Base-by-base conservation (phyloP, 2,329 filamentous ascomycete species). In the Pleurostoma richardsiae region DNA sequence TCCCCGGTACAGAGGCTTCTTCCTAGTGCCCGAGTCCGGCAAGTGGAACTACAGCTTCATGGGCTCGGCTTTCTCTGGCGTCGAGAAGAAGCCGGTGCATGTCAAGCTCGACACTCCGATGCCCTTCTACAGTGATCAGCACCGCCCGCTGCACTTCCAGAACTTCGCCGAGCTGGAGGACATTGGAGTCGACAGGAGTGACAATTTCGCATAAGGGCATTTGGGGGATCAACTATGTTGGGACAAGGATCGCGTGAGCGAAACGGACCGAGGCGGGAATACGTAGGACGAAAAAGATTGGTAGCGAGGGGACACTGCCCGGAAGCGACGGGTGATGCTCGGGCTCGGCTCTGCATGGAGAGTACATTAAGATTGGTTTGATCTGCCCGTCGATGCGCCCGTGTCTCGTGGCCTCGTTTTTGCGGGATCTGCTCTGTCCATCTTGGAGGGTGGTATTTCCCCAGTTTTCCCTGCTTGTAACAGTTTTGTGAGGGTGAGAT, bases 1-100 rank as follows among this genome's bases (percentile, higher is more conserved):
- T 54, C 92, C 96, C 58, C 88, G 91, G 66, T 96, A 96, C 65
- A 83, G 88, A 56, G 95, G 94, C 29, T 97, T 91, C 74, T 99
- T 99, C 82, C 73, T 99, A 46, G 90, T 97, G 27, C 94, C 94
- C 0, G 91, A 96, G 61, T 85, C 86, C 46, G 85, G 84, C 52
- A 78, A 86, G 51, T 99, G 94, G 94, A 99, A 99, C 69, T 99
- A 96, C 73, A 94, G 88, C 66, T 99, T 99, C 76, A 90, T 97
- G 84, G 94, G 94, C 46, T 90, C 85, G 54, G 83, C 84, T 1
- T 99, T 97, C 63, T 83, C 85, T 10, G 83, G 84, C 39, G 79
- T 96, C 53, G 90, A 96, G 72, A 97, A 96, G 83, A 89, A 90
- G 72, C 79, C 85, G 4, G 80, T 96, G 40, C 87, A 90, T 57